phyloP scores from a whole-genome alignment of 352 stramenopile species.

The Phytopythium montanum region DNA sequence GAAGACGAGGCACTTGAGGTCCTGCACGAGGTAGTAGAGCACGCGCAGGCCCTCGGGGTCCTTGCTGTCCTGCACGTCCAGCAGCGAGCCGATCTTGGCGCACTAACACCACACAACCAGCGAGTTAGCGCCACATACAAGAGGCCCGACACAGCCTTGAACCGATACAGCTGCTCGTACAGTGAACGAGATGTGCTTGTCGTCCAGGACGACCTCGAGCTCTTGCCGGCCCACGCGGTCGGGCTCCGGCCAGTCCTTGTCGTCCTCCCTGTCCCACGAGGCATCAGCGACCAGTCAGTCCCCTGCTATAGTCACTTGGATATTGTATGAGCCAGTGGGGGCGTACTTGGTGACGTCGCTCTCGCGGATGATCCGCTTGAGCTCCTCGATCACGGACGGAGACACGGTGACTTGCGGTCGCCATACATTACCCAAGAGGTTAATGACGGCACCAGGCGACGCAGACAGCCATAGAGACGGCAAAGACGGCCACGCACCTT shows the following conservation, averaged over 20 bases:
- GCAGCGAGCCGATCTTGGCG: slow-evolving; percentile 94
- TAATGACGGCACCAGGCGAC: neutral
- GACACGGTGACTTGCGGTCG: slow-evolving; percentile 81
- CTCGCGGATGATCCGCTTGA: slow-evolving; percentile 92
- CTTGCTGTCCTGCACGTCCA: slow-evolving; percentile 94
- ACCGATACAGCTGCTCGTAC: slow-evolving; percentile 34
- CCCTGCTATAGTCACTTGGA: too few relatives aligned
- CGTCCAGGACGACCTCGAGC: slow-evolving; percentile 94
- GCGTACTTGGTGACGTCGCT: slow-evolving; percentile 90
- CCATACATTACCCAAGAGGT: neutral
- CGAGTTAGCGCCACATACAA: neutral
- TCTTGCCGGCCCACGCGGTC: slow-evolving; percentile 93
- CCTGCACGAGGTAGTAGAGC: slow-evolving; percentile 97
- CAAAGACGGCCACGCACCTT: slow-evolving; percentile 50
- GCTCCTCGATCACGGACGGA: slow-evolving; percentile 90
- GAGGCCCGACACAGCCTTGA: neutral
- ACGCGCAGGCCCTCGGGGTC: slow-evolving; percentile 93
- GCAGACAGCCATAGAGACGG: neutral
- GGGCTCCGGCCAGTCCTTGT: slow-evolving; percentile 95
- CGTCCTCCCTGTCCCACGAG: slow-evolving; percentile 75
- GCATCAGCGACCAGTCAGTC: neutral
- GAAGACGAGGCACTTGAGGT: slow-evolving; percentile 96
- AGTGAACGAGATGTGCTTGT: slow-evolving; percentile 97
- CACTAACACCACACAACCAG: slow-evolving; percentile 41
- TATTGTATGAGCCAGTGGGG: neutral